Evolutionary conservation across 176 grass and related monocot genomes (phyloP), one percentile per base, ranked within the genome.

Genomic region (Oryza australiensis): DNA sequence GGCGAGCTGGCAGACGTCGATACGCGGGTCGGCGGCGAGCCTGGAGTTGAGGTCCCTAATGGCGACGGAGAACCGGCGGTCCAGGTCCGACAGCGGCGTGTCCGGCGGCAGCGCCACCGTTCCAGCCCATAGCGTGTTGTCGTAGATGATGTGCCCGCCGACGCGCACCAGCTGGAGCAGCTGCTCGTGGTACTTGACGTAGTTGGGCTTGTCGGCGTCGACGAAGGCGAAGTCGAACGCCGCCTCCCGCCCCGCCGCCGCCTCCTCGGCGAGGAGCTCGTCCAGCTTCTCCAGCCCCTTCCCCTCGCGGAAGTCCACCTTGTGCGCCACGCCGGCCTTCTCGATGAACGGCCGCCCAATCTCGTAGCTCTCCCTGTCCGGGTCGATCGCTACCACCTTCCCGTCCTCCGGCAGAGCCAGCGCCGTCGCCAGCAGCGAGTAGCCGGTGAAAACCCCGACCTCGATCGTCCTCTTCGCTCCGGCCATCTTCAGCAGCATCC

Each of bases 391-490:
- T 11, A 95, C 23, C 12, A 95, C 82, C 79, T 90, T 79, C 38
- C 93, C 93, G 70, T 90, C 90, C 1, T 88, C 79, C n/a, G 93
- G 93, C 10, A 96, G 71, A 2, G 90, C 88, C 5, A 96, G 90
- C 1, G 93, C 93, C 14, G 93, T 89, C 11, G 90, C 93, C 0
- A 96, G 93, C 0, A 96, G 85, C 5, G 90, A 96, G 86, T 96
- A 90, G 23, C 94, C 94, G 8, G 94, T 97, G 91, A 87, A 97
- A 4, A 94, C 91, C 23, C 91, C 94, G 5, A 97, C 73, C 64
- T 97, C 94, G 1, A 97, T 80, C 0, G 89, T 91, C 2, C 73
- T 84, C 78, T 88, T 88, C 37, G 94, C 94, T 30, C 92, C 92
- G 4, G 89, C 65, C 46, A 97, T 80, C 63, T 97, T 92, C 5